Evolutionary conservation across 176 grass and related monocot genomes (phyloP).

Genomic region (Triticum aestivum): IWGSC_CS_RefSeq_v2.1 NC_057798.1:203023523-203024022

Average conservation of each 20-base stretch:
- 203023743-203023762: neutral
- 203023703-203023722: neutral
- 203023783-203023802: neutral
- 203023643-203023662: too few relatives aligned
- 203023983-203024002: neutral
- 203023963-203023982: neutral
- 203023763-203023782: neutral
- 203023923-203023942: too few relatives aligned
- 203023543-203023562: too few relatives aligned
- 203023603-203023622: too few relatives aligned
- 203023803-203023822: neutral
- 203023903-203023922: too few relatives aligned
- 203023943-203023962: neutral
- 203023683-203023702: neutral
- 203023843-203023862: neutral
- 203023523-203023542: too few relatives aligned
- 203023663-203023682: too few relatives aligned
- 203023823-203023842: neutral
- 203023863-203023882: neutral
- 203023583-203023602: too few relatives aligned
- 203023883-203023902: neutral
- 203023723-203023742: neutral
- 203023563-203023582: too few relatives aligned
- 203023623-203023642: too few relatives aligned
- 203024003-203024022: too few relatives aligned